A percentile compares a stretch with the other conserved stretches of the same genome.
Evolutionary conservation across 148 eudicot genomes (phyloP).

Genomic region (Camellia granthamiana): DNA sequence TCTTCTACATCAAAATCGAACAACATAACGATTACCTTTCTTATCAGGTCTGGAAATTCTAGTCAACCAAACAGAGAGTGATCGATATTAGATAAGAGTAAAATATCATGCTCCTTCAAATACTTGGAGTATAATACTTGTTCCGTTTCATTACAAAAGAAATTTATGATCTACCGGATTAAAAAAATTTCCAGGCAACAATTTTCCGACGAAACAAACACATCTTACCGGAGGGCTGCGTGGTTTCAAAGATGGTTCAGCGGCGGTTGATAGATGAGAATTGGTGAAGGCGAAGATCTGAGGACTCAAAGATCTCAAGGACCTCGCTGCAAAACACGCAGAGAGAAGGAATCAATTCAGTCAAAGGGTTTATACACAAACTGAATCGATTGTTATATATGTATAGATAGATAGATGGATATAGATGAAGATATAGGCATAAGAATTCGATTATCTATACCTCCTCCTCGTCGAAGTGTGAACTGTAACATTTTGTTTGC

Average conservation of each 20-base stretch:
- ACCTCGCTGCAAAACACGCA: conserved; percentile 36
- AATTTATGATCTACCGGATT: neutral
- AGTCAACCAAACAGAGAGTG: neutral
- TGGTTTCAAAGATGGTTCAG: conserved; percentile 47
- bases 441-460: conserved; percentile 24
- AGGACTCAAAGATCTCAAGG: conserved; percentile 45
- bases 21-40: neutral
- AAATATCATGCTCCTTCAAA: neutral
- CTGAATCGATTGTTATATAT: neutral
- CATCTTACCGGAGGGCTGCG: conserved; percentile 50
- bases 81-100: neutral
- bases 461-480: conserved; percentile 78
- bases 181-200: neutral
- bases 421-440: neutral
- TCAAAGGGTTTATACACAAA: neutral
- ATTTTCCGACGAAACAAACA: neutral
- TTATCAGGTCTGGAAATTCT: neutral
- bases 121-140: too few species aligned
- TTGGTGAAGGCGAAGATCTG: conserved; percentile 41
- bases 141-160: neutral
- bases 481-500: conserved; percentile 46
- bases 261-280: conserved; percentile 48
- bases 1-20: neutral
- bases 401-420: neutral
- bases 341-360: neutral